Conservation (phyloP, 306 rosid species). For the Prunus campanulata region DNA sequence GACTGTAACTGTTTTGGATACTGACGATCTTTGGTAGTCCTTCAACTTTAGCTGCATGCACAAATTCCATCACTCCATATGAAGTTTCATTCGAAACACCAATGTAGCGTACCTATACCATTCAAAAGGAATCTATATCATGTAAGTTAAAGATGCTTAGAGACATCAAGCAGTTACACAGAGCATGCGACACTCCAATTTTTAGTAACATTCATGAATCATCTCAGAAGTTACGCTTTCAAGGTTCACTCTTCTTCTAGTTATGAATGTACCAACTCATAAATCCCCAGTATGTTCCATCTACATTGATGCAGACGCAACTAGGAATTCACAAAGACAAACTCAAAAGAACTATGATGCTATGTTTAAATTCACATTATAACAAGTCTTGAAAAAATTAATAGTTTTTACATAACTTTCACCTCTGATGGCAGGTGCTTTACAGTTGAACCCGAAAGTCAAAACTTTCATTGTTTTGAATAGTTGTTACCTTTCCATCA, state of each 20-base stretch:
- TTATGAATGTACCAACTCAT: background rate
- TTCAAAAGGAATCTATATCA: constrained; percentile 5
- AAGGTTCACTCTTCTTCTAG: background rate
- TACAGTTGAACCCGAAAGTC: constrained; percentile 7
- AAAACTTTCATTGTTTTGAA: constrained; percentile 5
- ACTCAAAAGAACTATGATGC: background rate
- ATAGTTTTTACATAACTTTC: background rate
- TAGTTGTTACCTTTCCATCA: constrained; percentile 78
- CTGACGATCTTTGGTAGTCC: constrained; percentile 95
- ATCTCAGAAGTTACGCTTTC: background rate
- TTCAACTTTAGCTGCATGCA: constrained; percentile 70
- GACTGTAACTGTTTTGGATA: constrained; percentile 81
- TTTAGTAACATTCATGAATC: background rate
- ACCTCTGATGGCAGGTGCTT: background rate
- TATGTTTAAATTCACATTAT: background rate
- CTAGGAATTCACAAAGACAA: background rate
- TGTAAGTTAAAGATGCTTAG: background rate
- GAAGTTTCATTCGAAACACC: constrained; percentile 97
- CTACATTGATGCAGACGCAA: background rate
- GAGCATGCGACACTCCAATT: background rate
- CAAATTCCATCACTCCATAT: constrained; percentile 93
- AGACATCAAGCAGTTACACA: constrained; percentile 7
- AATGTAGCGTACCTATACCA: constrained; percentile 69
- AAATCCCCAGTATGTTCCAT: background rate
- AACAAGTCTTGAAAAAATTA: background rate